Conservation (phyloP, 1,284 basidiomycete species). For the Quambalaria eucalypti region DNA sequence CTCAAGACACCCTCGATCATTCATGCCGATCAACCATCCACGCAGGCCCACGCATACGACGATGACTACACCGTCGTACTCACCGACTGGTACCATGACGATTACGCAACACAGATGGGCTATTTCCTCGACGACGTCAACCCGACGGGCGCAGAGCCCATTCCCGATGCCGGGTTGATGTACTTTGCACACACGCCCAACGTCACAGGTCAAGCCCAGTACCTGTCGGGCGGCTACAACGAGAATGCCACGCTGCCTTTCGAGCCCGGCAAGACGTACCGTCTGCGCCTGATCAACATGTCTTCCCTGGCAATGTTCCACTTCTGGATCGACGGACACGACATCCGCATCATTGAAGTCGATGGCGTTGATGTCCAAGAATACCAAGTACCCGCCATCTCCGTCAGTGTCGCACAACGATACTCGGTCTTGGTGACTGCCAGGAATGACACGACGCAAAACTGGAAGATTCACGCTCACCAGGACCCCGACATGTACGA, state of each 20-base stretch:
- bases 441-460: conserved; percentile 68
- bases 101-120: conserved; percentile 29
- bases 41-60: conserved; percentile 61
- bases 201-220: conserved; percentile 14
- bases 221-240: conserved; percentile 50
- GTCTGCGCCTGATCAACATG: conserved; percentile 68
- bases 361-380: conserved; percentile 76
- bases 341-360: conserved; percentile 75
- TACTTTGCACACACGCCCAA: conserved; percentile 66
- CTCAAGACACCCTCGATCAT: conserved; percentile 69
- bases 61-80: conserved; percentile 80
- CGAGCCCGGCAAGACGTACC: conserved; percentile 61
- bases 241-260: conserved; percentile 69
- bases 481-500: conserved; percentile 60
- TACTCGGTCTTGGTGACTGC: conserved; percentile 85
- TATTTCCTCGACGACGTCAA: conserved; percentile 60
- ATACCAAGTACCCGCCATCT: conserved; percentile 61
- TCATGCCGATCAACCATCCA: conserved; percentile 50
- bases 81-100: conserved; percentile 59
- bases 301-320: conserved; percentile 46
- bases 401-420: conserved; percentile 77
- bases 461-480: conserved; percentile 82
- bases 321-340: conserved; percentile 72
- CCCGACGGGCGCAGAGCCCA: conserved; percentile 41
- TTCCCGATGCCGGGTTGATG: conserved; percentile 65